These are phyloP conservation scores for Bothriochloa decipiens DNA, from an alignment of 176 grass and related monocot species.

Conservation along the genomic window DNA sequence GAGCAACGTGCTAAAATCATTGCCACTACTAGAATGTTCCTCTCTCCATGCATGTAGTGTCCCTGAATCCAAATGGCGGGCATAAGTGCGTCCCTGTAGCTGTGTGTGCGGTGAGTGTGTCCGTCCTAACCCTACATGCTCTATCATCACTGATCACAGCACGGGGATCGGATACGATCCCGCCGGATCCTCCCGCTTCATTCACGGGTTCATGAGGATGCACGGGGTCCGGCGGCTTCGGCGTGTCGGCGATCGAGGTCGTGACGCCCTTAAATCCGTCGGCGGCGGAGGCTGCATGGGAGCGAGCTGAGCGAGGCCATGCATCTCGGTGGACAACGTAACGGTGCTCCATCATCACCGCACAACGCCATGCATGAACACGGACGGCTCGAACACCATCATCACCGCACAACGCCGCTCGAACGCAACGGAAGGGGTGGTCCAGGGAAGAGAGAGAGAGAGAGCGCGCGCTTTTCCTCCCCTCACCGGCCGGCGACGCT, in stretches of 20 bases:
- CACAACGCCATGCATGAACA: neutral
- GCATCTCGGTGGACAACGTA: too few species aligned
- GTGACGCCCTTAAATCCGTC: neutral
- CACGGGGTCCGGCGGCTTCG: neutral
- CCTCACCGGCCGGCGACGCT: too few species aligned
- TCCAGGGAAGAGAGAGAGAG: neutral
- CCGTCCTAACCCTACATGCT: neutral
- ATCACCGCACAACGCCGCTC: too few species aligned
- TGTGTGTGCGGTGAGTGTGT: neutral
- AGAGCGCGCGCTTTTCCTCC: neutral
- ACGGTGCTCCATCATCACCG: neutral
- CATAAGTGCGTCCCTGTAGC: neutral
- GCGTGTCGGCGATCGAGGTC: neutral
- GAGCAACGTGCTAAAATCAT: neutral
- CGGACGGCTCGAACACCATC: neutral
- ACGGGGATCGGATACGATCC: neutral
- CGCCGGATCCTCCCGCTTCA: too few species aligned
- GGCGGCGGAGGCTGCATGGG: neutral
- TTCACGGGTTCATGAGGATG: neutral
- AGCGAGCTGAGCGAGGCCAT: too few species aligned
- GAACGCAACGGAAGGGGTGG: too few species aligned
- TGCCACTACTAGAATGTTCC: neutral
- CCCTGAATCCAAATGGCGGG: neutral
- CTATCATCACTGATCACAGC: neutral
- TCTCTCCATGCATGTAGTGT: neutral